Evolutionary conservation across 441 rosid species (phyloP).

Genomic region (Brassica hybrid): DNA sequence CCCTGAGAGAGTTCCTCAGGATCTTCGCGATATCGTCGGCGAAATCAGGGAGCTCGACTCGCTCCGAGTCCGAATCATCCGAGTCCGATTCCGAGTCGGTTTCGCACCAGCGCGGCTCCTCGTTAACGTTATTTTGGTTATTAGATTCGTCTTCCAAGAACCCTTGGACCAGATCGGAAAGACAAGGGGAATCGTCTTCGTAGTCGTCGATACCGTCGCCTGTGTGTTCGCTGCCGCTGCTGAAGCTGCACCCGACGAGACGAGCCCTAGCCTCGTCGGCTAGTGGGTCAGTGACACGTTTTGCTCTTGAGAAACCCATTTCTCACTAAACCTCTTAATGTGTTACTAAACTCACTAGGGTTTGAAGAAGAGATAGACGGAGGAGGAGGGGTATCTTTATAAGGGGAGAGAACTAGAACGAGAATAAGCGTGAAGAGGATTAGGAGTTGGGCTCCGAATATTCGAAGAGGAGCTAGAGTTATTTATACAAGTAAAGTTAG

Average conservation of each 20-base stretch:
- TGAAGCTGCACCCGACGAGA: slow-evolving; percentile 56
- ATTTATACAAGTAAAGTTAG: too few relatives aligned
- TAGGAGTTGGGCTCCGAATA: slow-evolving; percentile 38
- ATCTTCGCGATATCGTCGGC: slow-evolving; percentile 41
- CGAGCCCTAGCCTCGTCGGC: slow-evolving; percentile 66
- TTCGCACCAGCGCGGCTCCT: slow-evolving; percentile 25
- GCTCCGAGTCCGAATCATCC: slow-evolving; percentile 60
- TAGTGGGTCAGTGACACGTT: slow-evolving; percentile 69
- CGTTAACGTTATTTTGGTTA: not conserved
- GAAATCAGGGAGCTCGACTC: slow-evolving; percentile 44
- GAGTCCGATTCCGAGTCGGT: slow-evolving; percentile 28
- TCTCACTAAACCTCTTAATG: slow-evolving; percentile 22
- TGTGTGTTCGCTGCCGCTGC: slow-evolving; percentile 87
- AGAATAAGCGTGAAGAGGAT: slow-evolving; percentile 7
- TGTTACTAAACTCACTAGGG: not conserved
- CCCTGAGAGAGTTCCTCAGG: slow-evolving; percentile 9
- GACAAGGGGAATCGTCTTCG: slow-evolving; percentile 59
- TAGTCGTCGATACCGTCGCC: slow-evolving; percentile 42
- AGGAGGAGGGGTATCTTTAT: not conserved
- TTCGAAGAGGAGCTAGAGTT: slow-evolving; percentile 41
- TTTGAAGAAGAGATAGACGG: not conserved
- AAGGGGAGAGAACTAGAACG: slow-evolving; percentile 14
- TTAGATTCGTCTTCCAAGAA: slow-evolving; percentile 65
- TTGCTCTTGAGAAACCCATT: slow-evolving; percentile 50
- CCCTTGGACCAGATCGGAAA: slow-evolving; percentile 77